Evolutionary conservation across 2,329 filamentous ascomycete species (phyloP), one percentile per base, ranked within the genome.

Genomic region (Coniella lustricola): DNA sequence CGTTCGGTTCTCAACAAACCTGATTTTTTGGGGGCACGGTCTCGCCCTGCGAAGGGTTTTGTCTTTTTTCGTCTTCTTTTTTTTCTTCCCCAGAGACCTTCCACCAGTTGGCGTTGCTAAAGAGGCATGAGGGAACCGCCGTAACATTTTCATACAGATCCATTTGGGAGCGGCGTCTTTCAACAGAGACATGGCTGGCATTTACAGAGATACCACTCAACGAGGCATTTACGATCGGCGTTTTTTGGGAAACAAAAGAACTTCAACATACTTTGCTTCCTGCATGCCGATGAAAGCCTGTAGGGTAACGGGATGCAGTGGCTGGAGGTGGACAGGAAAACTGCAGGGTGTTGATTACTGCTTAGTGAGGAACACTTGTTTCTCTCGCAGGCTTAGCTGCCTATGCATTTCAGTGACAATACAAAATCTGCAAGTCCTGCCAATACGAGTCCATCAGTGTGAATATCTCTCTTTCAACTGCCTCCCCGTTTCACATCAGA

Each of bases 1-100:
- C 62, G 62, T 64, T 63, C 59, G 62, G 61, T 64, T 62, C 57
- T 63, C 61, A 63, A 64, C 62, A 63, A 63, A 63, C 59, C 59
- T 60, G 59, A 59, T 29, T 56, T 57, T 54, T 56, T 59, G 55
- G 58, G n/a, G n/a, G n/a, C n/a, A n/a, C 53, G 58, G 59, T 54
- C 57, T 52, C 55, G 56, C 57, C 17, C 40, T 20, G n/a, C 13
- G 40, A 33, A 33, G 40, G 40, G 29, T 20, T 20, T 2, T n/a
- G n/a, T n/a, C n/a, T n/a, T n/a, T n/a, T n/a, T n/a, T n/a, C n/a
- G n/a, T n/a, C n/a, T n/a, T n/a, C n/a, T 42, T 21, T 32, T 42
- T 29, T 29, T 29, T 29, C 25, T 10, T 10, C 5, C 10, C 14
- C 32, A 16, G 14, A 42, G 17, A 33, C 16, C 7, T 41, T 39